Evolutionary conservation across 1,284 basidiomycete genomes (phyloP), one percentile per base, ranked within the genome.

Genomic region (Puccinia triticina): DNA sequence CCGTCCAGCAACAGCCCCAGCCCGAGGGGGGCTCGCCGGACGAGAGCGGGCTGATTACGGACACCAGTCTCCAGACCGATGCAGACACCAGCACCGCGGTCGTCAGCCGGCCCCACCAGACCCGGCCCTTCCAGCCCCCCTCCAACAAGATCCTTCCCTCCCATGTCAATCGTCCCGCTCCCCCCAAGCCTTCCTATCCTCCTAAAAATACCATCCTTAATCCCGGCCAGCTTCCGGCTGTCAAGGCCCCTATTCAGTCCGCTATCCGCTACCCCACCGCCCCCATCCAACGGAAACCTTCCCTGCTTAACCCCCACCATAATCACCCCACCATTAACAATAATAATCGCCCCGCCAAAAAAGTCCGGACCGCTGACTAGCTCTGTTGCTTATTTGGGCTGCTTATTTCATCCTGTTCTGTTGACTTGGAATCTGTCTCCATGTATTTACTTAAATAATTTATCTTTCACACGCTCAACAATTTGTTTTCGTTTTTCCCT

Each of bases 41-140:
- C 53, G 73, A 75, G 53, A 75, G 73, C 34, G 73, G 55, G 34
- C 21, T 75, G 73, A 59, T 75, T 12, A 59, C 73, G 1, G 50
- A 59, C n/a, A 57, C 46, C 26, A 74, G 72, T 40, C 26, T 75
- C 11, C 34, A 40, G 43, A n/a, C n/a, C 11, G 32, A 16, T 40
- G 29, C 3, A 1, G 55, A 32, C 37, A n/a, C 26, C 32, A 34
- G 34, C 21, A 34, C 10, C 37, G 5, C 16, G 55, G 21, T 59
- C 23, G 43, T 10, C 40, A 46, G 26, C 32, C 66, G 16, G 40
- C 66, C 16, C 40, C 34, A 26, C 3, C 48, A 50, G 48, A 50
- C 48, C 3, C 18, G 14, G 11, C 18, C 48, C 8, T 7, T 50
- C 48, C 48, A 50, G 16, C 10, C 14, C 8, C 43, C 14, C 3